Conservation (phyloP, 257 asterid species). For the Forsythia suspensa region DNA sequence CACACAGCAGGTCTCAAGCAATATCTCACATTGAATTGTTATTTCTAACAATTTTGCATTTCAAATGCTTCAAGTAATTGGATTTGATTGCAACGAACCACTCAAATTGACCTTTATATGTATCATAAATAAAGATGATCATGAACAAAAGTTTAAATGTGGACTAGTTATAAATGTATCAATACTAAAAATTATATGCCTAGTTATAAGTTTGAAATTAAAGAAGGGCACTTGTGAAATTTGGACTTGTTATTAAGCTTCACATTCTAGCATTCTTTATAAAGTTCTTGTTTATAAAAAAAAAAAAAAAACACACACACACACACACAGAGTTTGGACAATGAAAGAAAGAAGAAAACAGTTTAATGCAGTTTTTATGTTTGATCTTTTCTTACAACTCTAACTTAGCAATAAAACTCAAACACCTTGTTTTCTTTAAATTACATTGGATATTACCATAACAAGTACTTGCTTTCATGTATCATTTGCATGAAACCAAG, state of each 20-base stretch:
- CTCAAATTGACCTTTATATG: slow-evolving; percentile 19
- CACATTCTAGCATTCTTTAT: background rate
- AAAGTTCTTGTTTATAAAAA: background rate
- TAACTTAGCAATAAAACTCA: background rate
- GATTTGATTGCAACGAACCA: slow-evolving; percentile 81
- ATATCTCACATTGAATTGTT: slow-evolving; percentile 85
- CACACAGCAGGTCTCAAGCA: background rate
- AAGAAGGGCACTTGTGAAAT: background rate
- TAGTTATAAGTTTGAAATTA: background rate
- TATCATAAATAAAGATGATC: slow-evolving; percentile 12
- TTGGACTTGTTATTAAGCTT: background rate
- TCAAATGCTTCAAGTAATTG: slow-evolving; percentile 98
- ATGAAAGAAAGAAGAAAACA: background rate
- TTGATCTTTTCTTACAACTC: background rate
- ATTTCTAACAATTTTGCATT: slow-evolving; percentile 97
- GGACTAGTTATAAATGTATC: no score
- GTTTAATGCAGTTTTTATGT: slow-evolving; percentile 1
- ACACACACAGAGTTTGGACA: background rate
- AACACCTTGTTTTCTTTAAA: slow-evolving; percentile 7
- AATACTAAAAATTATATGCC: background rate
- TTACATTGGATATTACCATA: background rate
- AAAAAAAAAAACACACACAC: background rate
- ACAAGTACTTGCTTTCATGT: no score
- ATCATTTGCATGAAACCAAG: background rate
- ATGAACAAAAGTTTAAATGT: background rate